phyloP scores from a whole-genome alignment of 495 filamentous ascomycete genomes.

The Lophium mytilinum region DNA sequence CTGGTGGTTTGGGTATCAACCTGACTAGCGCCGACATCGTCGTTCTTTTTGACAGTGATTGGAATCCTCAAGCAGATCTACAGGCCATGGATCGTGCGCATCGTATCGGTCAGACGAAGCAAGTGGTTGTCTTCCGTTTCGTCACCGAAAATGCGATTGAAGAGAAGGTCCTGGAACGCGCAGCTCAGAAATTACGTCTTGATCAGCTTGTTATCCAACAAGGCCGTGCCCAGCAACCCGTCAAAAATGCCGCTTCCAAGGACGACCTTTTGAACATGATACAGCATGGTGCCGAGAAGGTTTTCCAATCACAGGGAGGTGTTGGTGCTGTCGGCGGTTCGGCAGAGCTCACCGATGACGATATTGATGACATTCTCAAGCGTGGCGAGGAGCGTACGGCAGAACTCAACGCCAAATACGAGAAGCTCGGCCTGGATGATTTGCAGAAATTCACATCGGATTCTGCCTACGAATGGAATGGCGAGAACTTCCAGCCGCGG shows the following conservation, averaged over 20 bases:
- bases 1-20: constrained; percentile 97
- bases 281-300: constrained; percentile 91
- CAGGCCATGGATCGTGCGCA: constrained; percentile 99
- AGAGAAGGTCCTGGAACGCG: constrained; percentile 95
- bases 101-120: constrained; percentile 97
- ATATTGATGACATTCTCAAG: constrained; percentile 79
- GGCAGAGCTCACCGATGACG: constrained; percentile 66
- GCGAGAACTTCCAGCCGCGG: constrained; percentile 78
- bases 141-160: constrained; percentile 98
- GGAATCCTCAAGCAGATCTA: constrained; percentile 97
- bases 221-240: constrained; percentile 86
- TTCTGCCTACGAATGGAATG: constrained; percentile 97
- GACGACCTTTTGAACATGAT: constrained; percentile 97
- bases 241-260: constrained; percentile 82
- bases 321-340: constrained; percentile 48
- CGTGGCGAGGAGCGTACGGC: constrained; percentile 86
- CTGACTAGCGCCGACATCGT: constrained; percentile 94
- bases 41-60: constrained; percentile 97
- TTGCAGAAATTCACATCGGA: constrained; percentile 96
- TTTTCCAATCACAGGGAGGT: constrained; percentile 65
- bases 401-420: constrained; percentile 83
- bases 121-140: constrained; percentile 92
- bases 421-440: constrained; percentile 97
- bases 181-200: constrained; percentile 92
- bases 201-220: constrained; percentile 99